These are phyloP conservation scores for Paspalum vaginatum DNA, from an alignment of 176 grass and related monocot genomes.

Conservation along the genomic window DNA sequence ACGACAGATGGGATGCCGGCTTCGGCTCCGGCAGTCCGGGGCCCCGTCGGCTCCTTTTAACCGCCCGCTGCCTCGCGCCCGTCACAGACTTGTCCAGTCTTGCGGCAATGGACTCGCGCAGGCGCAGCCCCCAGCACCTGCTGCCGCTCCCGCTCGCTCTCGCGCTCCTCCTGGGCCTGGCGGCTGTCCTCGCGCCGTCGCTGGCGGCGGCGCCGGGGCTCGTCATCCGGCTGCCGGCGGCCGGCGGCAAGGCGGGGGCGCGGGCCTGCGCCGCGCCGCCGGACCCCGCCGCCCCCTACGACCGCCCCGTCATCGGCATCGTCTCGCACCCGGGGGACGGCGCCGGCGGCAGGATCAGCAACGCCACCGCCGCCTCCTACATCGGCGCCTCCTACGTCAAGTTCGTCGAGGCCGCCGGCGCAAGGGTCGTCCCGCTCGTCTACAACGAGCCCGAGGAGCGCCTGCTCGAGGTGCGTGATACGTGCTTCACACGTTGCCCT, in stretches of 20 bases:
- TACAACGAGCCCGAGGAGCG: conserved; percentile 88
- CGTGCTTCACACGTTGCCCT: not conserved
- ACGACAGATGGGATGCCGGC: no score
- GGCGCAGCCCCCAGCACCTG: conserved; percentile 8
- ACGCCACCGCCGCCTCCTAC: conserved; percentile 53
- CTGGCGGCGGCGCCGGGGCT: conserved; percentile 13
- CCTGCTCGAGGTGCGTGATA: conserved; percentile 51
- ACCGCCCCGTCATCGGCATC: conserved; percentile 88
- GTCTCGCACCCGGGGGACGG: conserved; percentile 87
- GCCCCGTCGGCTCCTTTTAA: no score
- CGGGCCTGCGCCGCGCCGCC: conserved; percentile 37
- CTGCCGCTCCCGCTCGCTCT: no score
- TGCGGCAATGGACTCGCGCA: conserved; percentile 30
- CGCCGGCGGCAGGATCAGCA: conserved; percentile 59
- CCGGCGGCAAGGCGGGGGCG: not conserved
- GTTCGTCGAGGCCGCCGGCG: conserved; percentile 84
- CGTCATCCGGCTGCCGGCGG: conserved; percentile 38
- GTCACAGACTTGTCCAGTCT: no score
- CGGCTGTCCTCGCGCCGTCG: conserved; percentile 3
- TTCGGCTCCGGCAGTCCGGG: no score
- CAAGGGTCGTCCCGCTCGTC: conserved; percentile 80
- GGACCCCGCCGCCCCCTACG: conserved; percentile 53
- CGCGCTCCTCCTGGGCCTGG: conserved; percentile 1
- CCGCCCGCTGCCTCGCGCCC: no score
- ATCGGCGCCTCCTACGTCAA: conserved; percentile 80